These are phyloP conservation scores for Fusarium secorum DNA, from an alignment of 2,329 filamentous ascomycete species.

Conservation along the genomic window DNA sequence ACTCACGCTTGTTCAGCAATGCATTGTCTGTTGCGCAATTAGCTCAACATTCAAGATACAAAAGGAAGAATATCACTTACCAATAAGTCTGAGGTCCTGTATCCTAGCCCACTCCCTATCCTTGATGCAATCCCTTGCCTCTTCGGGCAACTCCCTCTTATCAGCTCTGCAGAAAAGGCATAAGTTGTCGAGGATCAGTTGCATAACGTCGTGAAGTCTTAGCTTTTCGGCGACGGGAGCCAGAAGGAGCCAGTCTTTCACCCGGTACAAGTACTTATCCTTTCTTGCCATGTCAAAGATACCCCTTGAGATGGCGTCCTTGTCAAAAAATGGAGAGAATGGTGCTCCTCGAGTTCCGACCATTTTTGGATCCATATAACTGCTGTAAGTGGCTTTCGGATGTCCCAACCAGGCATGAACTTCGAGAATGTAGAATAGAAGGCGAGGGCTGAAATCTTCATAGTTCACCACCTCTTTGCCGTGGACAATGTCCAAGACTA, in stretches of 20 bases:
- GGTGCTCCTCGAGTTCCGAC: background rate
- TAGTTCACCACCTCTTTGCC: background rate
- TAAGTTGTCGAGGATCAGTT: background rate
- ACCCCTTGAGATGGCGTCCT: background rate
- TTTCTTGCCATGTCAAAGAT: background rate
- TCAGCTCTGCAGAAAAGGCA: background rate
- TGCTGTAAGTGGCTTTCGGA: background rate
- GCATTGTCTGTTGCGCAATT: background rate
- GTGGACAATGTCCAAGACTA: conserved; percentile 10
- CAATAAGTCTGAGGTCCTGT: background rate
- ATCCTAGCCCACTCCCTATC: conserved; percentile 3
- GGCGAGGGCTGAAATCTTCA: background rate
- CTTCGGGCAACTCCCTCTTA: background rate
- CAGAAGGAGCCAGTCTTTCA: conserved; percentile 27
- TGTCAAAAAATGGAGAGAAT: background rate
- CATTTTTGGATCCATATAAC: background rate
- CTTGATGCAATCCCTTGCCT: background rate
- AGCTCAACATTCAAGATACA: background rate
- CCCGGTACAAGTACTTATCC: background rate
- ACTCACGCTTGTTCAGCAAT: background rate
- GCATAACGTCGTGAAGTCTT: background rate
- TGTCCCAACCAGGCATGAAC: conserved; percentile 13
- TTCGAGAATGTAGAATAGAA: conserved; percentile 25
- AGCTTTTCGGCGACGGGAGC: conserved; percentile 20
- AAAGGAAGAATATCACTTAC: background rate